These are phyloP conservation scores for Platismatia glauca DNA, from an alignment of 495 filamentous ascomycete genomes.

Conservation along the genomic window DNA sequence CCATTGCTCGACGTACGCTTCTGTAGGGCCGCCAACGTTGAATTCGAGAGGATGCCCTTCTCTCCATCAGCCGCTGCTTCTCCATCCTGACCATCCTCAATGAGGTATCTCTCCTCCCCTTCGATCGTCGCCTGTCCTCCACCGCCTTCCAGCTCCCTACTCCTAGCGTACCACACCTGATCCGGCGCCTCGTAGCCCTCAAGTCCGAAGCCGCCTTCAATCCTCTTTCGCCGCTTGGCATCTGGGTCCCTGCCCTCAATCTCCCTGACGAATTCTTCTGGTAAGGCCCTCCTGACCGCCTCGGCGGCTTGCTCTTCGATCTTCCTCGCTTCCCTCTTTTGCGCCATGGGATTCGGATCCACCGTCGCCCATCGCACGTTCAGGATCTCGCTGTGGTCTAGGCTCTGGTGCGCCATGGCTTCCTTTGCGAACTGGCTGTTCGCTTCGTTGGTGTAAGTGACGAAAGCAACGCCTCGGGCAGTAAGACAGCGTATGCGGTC, in stretches of 20 bases:
- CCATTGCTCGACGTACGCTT: conserved; percentile 27
- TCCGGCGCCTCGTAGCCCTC: conserved; percentile 91
- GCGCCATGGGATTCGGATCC: conserved; percentile 91
- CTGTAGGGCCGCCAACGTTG: conserved; percentile 66
- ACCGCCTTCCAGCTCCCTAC: conserved; percentile 39
- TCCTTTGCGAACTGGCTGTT: conserved; percentile 87
- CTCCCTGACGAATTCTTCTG: conserved; percentile 84
- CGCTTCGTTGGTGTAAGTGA: conserved; percentile 78
- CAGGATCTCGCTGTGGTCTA: conserved; percentile 83
- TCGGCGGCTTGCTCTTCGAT: conserved; percentile 99
- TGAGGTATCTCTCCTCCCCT: conserved; percentile 31
- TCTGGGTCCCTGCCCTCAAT: conserved; percentile 86
- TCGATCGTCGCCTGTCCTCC: conserved; percentile 38
- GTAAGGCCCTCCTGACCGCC: conserved; percentile 82
- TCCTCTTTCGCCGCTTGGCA: conserved; percentile 75
- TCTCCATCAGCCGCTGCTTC: conserved; percentile 22
- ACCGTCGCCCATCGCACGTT: conserved; percentile 97
- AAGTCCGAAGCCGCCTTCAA: conserved; percentile 82
- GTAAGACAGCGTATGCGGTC: conserved; percentile 89
- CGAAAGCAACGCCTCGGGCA: conserved; percentile 78
- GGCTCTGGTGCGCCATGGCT: conserved; percentile 78
- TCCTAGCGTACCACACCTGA: conserved; percentile 80
- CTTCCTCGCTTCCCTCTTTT: conserved; percentile 78
- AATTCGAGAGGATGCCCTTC: conserved; percentile 69
- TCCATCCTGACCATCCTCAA: conserved; percentile 30